phyloP scores from a whole-genome alignment of 768 basidiomycete genomes.

The Hypsizygus marmoreus region DNA sequence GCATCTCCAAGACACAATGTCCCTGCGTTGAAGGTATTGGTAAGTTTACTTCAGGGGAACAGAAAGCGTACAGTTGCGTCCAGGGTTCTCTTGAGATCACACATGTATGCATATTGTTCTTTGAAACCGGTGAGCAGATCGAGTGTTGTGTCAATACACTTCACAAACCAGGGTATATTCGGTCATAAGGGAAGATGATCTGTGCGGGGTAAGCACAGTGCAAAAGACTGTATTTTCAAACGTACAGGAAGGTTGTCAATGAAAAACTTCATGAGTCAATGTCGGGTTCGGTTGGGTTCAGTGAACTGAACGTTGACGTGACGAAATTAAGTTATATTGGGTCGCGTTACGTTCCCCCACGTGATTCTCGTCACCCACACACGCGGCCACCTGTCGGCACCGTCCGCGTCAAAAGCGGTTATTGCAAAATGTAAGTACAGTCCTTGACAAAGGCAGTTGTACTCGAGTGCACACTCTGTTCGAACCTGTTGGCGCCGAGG shows the following conservation, averaged over 20 bases:
- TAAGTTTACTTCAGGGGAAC: slow-evolving; percentile 1
- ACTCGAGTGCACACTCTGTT: no score
- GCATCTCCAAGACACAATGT: slow-evolving; percentile 99
- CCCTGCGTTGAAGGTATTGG: slow-evolving; percentile 54
- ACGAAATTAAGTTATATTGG: no score
- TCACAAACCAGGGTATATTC: slow-evolving; percentile 89
- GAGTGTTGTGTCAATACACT: background rate
- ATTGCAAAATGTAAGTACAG: no score
- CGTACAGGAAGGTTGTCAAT: slow-evolving; percentile 80
- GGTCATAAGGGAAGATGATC: slow-evolving; percentile 92
- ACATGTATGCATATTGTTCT: slow-evolving; percentile 99
- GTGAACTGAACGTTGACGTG: no score
- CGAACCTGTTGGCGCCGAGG: no score
- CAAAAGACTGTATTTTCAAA: slow-evolving; percentile 11
- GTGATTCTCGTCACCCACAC: no score
- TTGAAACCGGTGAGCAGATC: slow-evolving; percentile 9
- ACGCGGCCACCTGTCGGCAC: no score
- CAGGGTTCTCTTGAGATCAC: slow-evolving; percentile 93
- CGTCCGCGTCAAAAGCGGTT: no score
- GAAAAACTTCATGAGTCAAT: slow-evolving; percentile 85
- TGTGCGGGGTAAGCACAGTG: slow-evolving; percentile 26
- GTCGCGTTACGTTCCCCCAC: no score
- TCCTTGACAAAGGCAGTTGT: no score
- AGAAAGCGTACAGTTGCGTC: slow-evolving; percentile 77
- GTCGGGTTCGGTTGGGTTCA: no score